These are phyloP conservation scores for Phoma sp. DNA, from an alignment of 2,329 filamentous ascomycete genomes.

Conservation along the genomic window DNA sequence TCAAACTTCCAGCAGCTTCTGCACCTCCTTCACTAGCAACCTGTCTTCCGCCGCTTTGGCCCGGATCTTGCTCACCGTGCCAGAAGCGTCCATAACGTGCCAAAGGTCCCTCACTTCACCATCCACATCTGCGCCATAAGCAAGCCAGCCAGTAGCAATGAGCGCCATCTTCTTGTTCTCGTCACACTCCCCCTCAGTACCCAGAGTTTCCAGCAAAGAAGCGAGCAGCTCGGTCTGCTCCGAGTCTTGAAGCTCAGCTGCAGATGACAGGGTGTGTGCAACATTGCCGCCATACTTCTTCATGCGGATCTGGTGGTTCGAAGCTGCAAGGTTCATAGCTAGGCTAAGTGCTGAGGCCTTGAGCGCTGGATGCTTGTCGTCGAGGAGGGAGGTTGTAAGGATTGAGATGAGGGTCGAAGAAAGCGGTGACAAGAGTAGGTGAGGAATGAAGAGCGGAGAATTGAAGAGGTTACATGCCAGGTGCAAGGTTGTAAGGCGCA, in stretches of 20 bases:
- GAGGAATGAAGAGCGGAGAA: conserved; percentile 72
- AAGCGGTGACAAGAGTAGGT: conserved; percentile 60
- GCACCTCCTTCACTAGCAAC: conserved; percentile 47
- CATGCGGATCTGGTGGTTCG: conserved; percentile 71
- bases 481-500: conserved; percentile 84
- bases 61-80: conserved; percentile 59
- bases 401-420: conserved; percentile 70
- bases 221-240: conserved; percentile 84
- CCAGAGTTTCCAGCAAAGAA: conserved; percentile 78
- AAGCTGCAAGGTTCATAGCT: conserved; percentile 79
- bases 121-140: conserved; percentile 72
- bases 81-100: conserved; percentile 75
- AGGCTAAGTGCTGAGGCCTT: conserved; percentile 83
- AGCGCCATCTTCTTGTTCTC: conserved; percentile 82
- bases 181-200: conserved; percentile 54
- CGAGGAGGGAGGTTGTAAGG: conserved; percentile 79
- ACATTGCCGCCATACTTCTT: conserved; percentile 54
- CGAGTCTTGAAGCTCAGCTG: conserved; percentile 64
- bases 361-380: conserved; percentile 75
- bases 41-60: conserved; percentile 37
- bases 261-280: conserved; percentile 19
- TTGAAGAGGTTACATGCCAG: conserved; percentile 86
- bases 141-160: conserved; percentile 76
- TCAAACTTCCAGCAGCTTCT: conserved; percentile 38
- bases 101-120: conserved; percentile 84